Evolutionary conservation across 169 alveolate genomes (phyloP), one percentile per base, ranked within the genome.

Genomic region (Eimeria sp.): DNA sequence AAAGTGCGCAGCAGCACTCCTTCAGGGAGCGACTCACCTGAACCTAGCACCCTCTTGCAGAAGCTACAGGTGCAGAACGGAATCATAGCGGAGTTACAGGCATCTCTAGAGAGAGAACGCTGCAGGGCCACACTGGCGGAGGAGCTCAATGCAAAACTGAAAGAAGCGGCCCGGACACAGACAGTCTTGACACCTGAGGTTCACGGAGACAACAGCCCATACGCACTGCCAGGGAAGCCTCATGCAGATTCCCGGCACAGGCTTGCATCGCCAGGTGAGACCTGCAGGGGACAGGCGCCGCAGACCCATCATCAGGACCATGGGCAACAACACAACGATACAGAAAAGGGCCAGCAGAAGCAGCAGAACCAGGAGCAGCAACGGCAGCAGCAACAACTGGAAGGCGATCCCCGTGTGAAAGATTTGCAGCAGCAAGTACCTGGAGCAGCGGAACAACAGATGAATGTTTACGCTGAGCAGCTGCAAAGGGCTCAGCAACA

Each of bases 21-120:
- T n/a, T 27, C 54, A 51, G 91, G 91, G 13, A 25, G 91, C 75
- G 91, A 51, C 75, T 54, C 73, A 40, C 87, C 57, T 10, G 40
- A 65, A 20, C 91, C 91, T 30, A 83, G 27, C 51, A 34, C 76
- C 61, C 16, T 83, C 76, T 83, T 63, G 91, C 76, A 83, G 91
- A 57, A 54, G 51, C 73, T 83, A 18, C 91, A 83, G 72, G 91
- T 54, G 54, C 91, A 83, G n/a, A 83, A 61, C 54, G 34, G 20
- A 13, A 11, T 54, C 51, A 54, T 83, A 51, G 61, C 73, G n/a
- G 73, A 83, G 51, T 75, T 83, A 7, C 91, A 83, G 16, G 73
- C 49, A 13, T 27, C 73, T 27, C 51, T 83, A 13, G 34, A 58
- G 54, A 58, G 14, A 30, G 91, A 83, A 40, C 91, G 73, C 9